A percentile compares a stretch with the other conserved stretches of the same genome.
Evolutionary conservation across 148 eudicot genomes (phyloP).

Genomic region (Rhododendron mucronatum): DNA sequence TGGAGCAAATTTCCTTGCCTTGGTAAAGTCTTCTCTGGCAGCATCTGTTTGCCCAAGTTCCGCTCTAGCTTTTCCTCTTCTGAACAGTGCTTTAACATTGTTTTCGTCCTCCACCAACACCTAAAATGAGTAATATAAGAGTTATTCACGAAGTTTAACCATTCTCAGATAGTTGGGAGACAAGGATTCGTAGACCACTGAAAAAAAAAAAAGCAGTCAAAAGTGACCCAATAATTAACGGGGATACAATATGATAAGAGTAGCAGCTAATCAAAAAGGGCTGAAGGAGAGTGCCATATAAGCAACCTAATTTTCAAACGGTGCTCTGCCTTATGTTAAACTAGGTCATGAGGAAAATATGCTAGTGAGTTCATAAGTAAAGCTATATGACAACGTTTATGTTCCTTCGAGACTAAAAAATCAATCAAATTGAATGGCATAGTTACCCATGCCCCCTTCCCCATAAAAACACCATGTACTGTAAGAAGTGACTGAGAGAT

Average conservation of each 20-base stretch:
- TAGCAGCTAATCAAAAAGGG: neutral
- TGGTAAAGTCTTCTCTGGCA: constrained; percentile 80
- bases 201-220: neutral
- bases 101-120: constrained; percentile 79
- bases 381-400: neutral
- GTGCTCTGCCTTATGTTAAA: neutral
- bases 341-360: neutral
- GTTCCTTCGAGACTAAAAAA: neutral
- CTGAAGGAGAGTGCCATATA: neutral
- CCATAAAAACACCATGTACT: neutral
- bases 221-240: neutral
- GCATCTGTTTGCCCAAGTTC: constrained; percentile 96
- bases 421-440: neutral
- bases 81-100: constrained; percentile 80
- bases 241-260: neutral
- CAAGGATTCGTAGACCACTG: neutral
- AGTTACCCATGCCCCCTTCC: neutral
- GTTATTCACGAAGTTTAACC: neutral
- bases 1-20: constrained; percentile 79
- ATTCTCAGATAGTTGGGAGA: neutral
- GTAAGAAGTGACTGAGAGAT: no score
- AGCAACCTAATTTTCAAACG: neutral
- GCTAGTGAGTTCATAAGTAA: neutral
- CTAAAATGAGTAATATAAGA: constrained; percentile 19
- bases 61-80: constrained; percentile 87